Percentiles rank a stretch among this genome's conserved stretches.
Conservation (phyloP, 1,284 basidiomycete genomes). For the Amylostereum areolatum region DNA sequence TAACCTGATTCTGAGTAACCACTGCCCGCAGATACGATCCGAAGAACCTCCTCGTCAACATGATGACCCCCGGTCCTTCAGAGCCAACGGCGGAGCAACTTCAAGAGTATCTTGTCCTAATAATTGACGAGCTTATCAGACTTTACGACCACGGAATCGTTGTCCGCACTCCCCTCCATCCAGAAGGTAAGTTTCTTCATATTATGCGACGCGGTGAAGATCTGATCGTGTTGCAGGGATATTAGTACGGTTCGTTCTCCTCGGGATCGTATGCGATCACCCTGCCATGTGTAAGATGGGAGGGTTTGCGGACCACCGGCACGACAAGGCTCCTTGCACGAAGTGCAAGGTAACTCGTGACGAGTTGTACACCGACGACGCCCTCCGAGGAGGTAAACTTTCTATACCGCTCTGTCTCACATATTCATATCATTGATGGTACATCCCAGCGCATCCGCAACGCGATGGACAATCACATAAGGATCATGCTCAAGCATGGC, state of each 20-base stretch:
- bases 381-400: too few species aligned
- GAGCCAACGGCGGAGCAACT: constrained; percentile 16
- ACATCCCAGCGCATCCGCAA: background rate
- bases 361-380: too few species aligned
- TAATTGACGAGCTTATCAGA: constrained; percentile 16
- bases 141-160: constrained; percentile 16
- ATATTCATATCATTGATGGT: background rate
- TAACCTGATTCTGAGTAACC: background rate
- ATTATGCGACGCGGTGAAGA: background rate
- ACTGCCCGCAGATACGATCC: constrained; percentile 11
- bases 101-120: constrained; percentile 11
- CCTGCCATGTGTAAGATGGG: constrained; percentile 25
- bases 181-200: constrained; percentile 10
- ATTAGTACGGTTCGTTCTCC: constrained; percentile 17
- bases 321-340: constrained; percentile 17
- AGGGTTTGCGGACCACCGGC: constrained; percentile 23
- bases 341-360: constrained; percentile 16
- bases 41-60: constrained; percentile 12
- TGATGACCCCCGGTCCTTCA: constrained; percentile 14
- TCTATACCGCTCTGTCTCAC: background rate
- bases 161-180: constrained; percentile 12
- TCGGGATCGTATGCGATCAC: constrained; percentile 24
- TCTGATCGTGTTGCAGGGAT: constrained; percentile 12
- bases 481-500: background rate
- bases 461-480: background rate